phyloP scores from a whole-genome alignment of 2,329 filamentous ascomycete genomes.

The Annulohypoxylon truncatum region DNA sequence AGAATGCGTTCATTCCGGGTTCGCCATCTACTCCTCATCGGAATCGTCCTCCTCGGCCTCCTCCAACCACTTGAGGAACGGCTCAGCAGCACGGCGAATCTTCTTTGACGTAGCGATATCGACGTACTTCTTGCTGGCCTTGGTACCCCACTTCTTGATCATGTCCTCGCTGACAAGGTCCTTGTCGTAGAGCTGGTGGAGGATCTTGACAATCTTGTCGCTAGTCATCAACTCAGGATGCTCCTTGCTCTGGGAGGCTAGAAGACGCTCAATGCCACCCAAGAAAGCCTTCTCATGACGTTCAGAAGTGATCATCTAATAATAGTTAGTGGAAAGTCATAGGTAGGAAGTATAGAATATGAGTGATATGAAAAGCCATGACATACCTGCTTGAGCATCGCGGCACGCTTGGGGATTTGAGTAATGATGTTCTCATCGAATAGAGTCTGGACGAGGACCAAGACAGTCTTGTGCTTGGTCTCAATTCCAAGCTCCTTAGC shows the following conservation, averaged over 20 bases:
- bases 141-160: conserved; percentile 89
- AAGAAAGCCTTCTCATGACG: conserved; percentile 96
- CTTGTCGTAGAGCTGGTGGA: conserved; percentile 90
- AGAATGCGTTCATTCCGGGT: neutral
- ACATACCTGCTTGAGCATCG: conserved; percentile 87
- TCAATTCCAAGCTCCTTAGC: conserved; percentile 96
- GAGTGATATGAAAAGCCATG: neutral
- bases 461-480: conserved; percentile 89
- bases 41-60: conserved; percentile 84
- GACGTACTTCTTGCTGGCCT: conserved; percentile 98
- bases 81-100: conserved; percentile 92
- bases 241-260: conserved; percentile 76
- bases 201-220: conserved; percentile 82
- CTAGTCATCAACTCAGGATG: conserved; percentile 77
- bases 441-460: conserved; percentile 91
- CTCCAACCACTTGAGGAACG: conserved; percentile 93
- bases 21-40: conserved; percentile 60
- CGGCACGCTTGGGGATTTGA: conserved; percentile 85
- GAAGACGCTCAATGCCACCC: conserved; percentile 92
- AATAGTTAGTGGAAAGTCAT: conserved; percentile 47
- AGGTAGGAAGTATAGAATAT: neutral
- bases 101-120: conserved; percentile 90
- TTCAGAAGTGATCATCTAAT: conserved; percentile 83
- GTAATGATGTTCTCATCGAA: conserved; percentile 91
- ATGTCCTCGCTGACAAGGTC: conserved; percentile 91